These are phyloP conservation scores for Quercus wislizeni DNA, from an alignment of 306 rosid genomes.

Conservation along the genomic window DNA sequence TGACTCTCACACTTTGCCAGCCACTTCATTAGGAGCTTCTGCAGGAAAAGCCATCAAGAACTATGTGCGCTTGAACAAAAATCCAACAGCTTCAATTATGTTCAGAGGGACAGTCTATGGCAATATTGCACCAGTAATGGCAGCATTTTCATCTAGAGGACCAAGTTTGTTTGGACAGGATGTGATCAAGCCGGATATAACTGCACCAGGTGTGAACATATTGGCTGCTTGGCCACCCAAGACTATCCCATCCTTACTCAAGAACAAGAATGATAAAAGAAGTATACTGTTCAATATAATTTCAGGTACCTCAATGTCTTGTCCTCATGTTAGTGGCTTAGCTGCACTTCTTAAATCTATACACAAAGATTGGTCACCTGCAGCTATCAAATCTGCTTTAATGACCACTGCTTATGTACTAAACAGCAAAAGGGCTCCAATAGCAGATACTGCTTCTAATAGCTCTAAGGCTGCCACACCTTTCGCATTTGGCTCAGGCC, in stretches of 20 bases:
- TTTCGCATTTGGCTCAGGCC: conserved; percentile 70
- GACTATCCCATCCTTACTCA: conserved; percentile 40
- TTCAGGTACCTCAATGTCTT: conserved; percentile 89
- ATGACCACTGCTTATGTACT: conserved; percentile 66
- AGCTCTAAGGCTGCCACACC: conserved; percentile 40
- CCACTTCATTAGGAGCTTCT: conserved; percentile 56
- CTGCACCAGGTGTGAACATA: conserved; percentile 83
- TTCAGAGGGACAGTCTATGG: conserved; percentile 57
- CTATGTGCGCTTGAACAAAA: conserved; percentile 19
- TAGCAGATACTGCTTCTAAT: conserved; percentile 34
- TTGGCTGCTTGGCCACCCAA: conserved; percentile 73
- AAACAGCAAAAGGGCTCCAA: conserved; percentile 46
- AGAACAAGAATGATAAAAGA: conserved; percentile 46
- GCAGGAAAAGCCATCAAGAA: conserved; percentile 38
- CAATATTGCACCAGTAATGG: conserved; percentile 53
- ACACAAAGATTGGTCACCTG: conserved; percentile 62
- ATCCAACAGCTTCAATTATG: conserved; percentile 45
- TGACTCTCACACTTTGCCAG: conserved; percentile 63
- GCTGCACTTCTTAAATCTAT: conserved; percentile 53
- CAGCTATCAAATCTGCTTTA: conserved; percentile 69
- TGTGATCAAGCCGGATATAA: conserved; percentile 68
- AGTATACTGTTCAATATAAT: conserved; percentile 49
- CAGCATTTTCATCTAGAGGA: conserved; percentile 79
- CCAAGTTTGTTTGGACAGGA: conserved; percentile 46
- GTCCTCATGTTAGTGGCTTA: conserved; percentile 76